Percentiles rank a stretch among this genome's conserved stretches.
Conservation (phyloP, 768 basidiomycete species). For the Agrocybe praecox region DNA sequence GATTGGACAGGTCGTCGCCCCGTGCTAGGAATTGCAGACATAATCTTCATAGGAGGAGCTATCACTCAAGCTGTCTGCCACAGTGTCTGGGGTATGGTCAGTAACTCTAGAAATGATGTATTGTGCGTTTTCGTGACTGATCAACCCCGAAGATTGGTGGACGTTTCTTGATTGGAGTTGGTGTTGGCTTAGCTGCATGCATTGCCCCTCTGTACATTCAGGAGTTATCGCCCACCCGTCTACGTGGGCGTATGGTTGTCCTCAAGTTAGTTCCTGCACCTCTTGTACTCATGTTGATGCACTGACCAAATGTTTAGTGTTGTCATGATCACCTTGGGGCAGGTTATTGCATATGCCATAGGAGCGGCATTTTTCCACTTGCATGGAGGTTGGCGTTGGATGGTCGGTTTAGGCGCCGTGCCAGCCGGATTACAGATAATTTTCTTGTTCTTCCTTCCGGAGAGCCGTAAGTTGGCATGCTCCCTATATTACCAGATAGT, state of each 20-base stretch:
- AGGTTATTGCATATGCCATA: slow-evolving; percentile 78
- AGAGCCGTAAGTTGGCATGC: slow-evolving; percentile 59
- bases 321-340: slow-evolving; percentile 79
- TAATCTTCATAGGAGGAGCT: slow-evolving; percentile 77
- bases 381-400: slow-evolving; percentile 76
- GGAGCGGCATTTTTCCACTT: slow-evolving; percentile 66
- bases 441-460: slow-evolving; percentile 68
- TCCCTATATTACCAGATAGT: background rate
- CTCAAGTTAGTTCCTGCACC: slow-evolving; percentile 49
- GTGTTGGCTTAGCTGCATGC: slow-evolving; percentile 76
- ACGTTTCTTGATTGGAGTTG: slow-evolving; percentile 74
- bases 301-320: slow-evolving; percentile 37
- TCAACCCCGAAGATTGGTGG: slow-evolving; percentile 55
- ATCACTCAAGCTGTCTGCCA: slow-evolving; percentile 71
- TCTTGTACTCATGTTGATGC: background rate
- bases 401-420: slow-evolving; percentile 77
- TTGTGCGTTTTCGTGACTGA: background rate
- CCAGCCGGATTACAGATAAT: slow-evolving; percentile 67
- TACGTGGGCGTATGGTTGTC: slow-evolving; percentile 78
- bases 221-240: slow-evolving; percentile 75
- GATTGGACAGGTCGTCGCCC: slow-evolving; percentile 71
- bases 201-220: slow-evolving; percentile 85
- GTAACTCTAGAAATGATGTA: slow-evolving; percentile 13
- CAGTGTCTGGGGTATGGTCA: slow-evolving; percentile 70
- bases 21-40: slow-evolving; percentile 67